phyloP scores from a whole-genome alignment of 2,329 filamentous ascomycete genomes.

The Plenodomus lindquistii region DNA sequence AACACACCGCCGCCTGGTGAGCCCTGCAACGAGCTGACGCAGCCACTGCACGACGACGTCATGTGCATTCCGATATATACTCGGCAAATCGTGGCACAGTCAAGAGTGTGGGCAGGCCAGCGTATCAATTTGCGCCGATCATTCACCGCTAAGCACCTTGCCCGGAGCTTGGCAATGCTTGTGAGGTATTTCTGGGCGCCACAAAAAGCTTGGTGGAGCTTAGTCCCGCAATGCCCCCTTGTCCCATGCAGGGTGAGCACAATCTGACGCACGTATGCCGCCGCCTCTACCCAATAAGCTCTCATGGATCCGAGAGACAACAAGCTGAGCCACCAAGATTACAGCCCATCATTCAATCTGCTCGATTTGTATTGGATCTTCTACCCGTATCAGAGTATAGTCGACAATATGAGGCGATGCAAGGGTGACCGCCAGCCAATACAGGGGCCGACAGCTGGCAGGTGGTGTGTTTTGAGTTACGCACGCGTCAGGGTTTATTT shows the following conservation, averaged over 20 bases:
- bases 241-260: slow-evolving; percentile 10
- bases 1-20: not conserved
- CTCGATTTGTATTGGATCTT: slow-evolving; percentile 1
- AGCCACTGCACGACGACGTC: slow-evolving; percentile 20
- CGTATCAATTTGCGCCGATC: slow-evolving; percentile 1
- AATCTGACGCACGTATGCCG: slow-evolving; percentile 11
- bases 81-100: slow-evolving; percentile 13
- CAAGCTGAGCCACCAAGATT: slow-evolving; percentile 17
- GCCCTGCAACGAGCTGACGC: slow-evolving; percentile 9
- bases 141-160: slow-evolving; percentile 30
- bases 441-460: slow-evolving; percentile 1
- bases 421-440: slow-evolving; percentile 14
- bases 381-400: slow-evolving; percentile 1
- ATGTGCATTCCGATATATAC: slow-evolving; percentile 2
- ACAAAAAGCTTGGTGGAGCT: slow-evolving; percentile 34
- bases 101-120: not conserved
- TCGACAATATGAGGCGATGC: slow-evolving; percentile 19
- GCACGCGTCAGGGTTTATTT: slow-evolving; percentile 12
- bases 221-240: slow-evolving; percentile 15
- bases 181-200: slow-evolving; percentile 29
- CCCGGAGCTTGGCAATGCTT: slow-evolving; percentile 34
- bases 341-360: slow-evolving; percentile 3
- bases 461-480: slow-evolving; percentile 6
- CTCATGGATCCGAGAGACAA: not conserved
- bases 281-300: slow-evolving; percentile 10